Conservation (phyloP, 2,329 filamentous ascomycete species). For the Scedosporium dehoogii region DNA sequence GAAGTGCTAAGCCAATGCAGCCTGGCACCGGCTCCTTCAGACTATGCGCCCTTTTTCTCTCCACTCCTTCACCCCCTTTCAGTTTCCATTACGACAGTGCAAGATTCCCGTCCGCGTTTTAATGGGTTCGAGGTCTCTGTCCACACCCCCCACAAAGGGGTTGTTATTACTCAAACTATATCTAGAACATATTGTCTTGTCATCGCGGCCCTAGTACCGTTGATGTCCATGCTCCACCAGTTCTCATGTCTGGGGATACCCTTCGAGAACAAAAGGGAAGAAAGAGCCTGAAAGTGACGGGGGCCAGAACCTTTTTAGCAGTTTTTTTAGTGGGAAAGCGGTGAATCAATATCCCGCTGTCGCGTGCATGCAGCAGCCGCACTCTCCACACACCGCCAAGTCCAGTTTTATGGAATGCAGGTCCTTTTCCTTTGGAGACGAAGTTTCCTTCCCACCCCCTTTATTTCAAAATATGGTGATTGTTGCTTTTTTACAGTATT, state of each 20-base stretch:
- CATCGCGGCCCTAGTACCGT: neutral
- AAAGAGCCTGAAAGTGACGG: neutral
- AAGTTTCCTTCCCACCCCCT: neutral
- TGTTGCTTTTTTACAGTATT: neutral
- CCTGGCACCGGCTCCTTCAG: neutral
- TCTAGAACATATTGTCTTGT: neutral
- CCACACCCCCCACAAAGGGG: neutral
- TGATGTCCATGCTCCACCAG: neutral
- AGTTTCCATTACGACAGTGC: neutral
- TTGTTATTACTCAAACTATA: neutral
- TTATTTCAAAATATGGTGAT: neutral
- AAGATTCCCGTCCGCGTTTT: neutral
- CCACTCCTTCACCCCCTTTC: neutral
- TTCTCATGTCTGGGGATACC: neutral
- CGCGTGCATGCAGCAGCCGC: slow-evolving; percentile 1
- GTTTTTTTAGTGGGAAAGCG: neutral
- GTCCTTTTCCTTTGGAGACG: neutral
- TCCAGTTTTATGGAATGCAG: neutral
- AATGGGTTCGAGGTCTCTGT: neutral
- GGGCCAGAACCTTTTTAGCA: neutral
- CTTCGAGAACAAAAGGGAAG: neutral
- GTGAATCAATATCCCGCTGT: neutral
- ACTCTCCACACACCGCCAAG: neutral
- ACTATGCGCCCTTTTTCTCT: neutral
- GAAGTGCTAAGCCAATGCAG: neutral